Base-by-base conservation (phyloP, 78 protist species). In the Chrysochromulina parva region DNA sequence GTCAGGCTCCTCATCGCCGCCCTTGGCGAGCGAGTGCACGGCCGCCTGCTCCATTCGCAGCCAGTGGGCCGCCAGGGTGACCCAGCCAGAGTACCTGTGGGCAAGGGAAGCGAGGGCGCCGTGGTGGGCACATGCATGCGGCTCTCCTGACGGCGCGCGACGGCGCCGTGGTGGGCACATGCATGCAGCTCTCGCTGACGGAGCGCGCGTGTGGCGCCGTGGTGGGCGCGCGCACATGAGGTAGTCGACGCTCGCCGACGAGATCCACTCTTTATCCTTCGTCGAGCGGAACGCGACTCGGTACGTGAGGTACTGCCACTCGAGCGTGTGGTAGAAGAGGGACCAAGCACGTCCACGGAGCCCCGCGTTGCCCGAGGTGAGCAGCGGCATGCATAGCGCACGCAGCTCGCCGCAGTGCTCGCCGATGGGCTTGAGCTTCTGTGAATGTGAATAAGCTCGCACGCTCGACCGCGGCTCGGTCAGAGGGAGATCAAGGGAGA, bases 41-140 rank as follows among this genome's bases (percentile, higher is more conserved):
- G 93, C 93, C 11, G 88, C 93, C 28, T 7, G 47, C 60, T 66
- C 93, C 95, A 94, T 94, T 52, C 66, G 82, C 85, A 94, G 90
- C 95, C 95, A 94, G 93, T 89, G 88, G 74, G 89, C 62, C 9
- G 94, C 94, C 62, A 94, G 90, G 14, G 82, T 26, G 47, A 89
- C 81, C 80, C 88, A 94, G 73, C 95, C 95, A 6, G 88, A 38
- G 92, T 74, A 88, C 38, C 38, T 38, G 38, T 38, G 38, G 38
- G 38, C 38, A 38, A 38, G 38, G 38, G 38, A 38, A 38, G 38
- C 38, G 38, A 38, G 38, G 38, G 38, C 38, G 38, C 38, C 38
- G 38, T 38, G 38, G 38, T 38, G 38, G 38, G 38, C 38, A 38
- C 38, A 38, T 38, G 38, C 38, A 38, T 38, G 38, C 38, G 38